Evolutionary conservation across 1,284 basidiomycete genomes (phyloP), one percentile per base, ranked within the genome.

Genomic region (Neonothopanus nambi): DNA sequence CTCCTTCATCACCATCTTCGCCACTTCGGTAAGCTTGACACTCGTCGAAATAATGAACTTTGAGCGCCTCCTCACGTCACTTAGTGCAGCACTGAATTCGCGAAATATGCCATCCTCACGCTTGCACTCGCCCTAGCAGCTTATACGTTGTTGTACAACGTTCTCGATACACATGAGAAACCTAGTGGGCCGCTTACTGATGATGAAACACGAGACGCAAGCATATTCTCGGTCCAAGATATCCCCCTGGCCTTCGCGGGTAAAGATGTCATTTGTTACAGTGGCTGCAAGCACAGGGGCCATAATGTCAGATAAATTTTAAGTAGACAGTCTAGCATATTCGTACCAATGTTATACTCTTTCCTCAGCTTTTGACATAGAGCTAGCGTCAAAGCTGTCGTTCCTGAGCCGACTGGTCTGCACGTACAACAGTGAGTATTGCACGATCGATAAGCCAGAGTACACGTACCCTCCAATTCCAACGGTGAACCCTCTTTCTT

Each of bases 251-350:
- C 98, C 96, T 70, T 99, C 96, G 21, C 88, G 82, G 37, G 96
- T 99, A 72, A 98, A 97, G 66, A 98, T 98, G 71, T 98, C 95
- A 71, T 98, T 98, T 8, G 95, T 97, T 15, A 95, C 91, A 2
- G 93, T 93, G 28, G 91, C 93, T 96, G 57, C 7, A n/a, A n/a
- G 2, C 11, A 46, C 13, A 38, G n/a, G 48, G 50, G 48, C 30
- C 52, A 53, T 12, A 42, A 12, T 37, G 28, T n/a, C n/a, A 30
- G 48, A 9, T 39, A 56, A 18, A 17, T 36, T 39, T 45, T 57
- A 23, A 39, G 37, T 24, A 44, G 41, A 55, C 24, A 51, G 56
- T n/a, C n/a, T n/a, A n/a, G n/a, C n/a, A n/a, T n/a, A 18, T 20
- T 57, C 63, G 54, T 63, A 89, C 94, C 95, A 47, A 99, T 91